Evolutionary conservation across 2,329 filamentous ascomycete genomes (phyloP), one percentile per base, ranked within the genome.

Genomic region (Aureobasidium mangrovei): DNA sequence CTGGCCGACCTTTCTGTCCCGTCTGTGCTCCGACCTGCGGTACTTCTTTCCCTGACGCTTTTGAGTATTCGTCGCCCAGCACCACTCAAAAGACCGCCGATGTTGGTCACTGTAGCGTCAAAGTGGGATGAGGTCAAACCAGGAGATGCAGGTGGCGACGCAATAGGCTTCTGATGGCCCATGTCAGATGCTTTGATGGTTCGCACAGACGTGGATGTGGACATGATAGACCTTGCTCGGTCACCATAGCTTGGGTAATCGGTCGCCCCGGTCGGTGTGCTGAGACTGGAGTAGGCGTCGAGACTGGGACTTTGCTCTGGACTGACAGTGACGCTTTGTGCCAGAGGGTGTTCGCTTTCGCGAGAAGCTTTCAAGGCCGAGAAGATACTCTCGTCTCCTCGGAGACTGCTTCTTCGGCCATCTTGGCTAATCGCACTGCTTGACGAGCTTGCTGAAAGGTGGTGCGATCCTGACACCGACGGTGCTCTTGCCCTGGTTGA

Each of bases 251-350:
- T 58, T 10, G 32, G 32, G 33, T 63, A 63, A 7, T 61, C 58
- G 26, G 57, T 60, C 12, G 43, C 53, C 6, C 43, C 44, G 4
- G 29, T 42, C 27, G 57, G 53, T 35, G 47, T 41, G 26, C 41
- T 57, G 4, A 43, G 44, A 24, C 39, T 51, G 12, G 56, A 48
- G 32, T 49, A 55, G 6, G 49, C 35, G 3, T 52, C 49, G 4
- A 53, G 57, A 8, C 54, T 58, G 3, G 61, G 60, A 6, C 45
- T 24, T 26, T 43, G 49, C 45, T 84, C 80, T 1, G 86, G 86
- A 63, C 83, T 87, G 18, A 80, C 85, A 35, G 81, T 83, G 46
- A 87, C 78, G 65, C 86, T 91, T 61, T 88, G 84, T 18, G 86
- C 82, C 40, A 91, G 71, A 24, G 87, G 86, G 66, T 91, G 87